Evolutionary conservation across 2,329 filamentous ascomycete genomes (phyloP), one percentile per base, ranked within the genome.

Genomic region (Lasiodiplodia citricola): DNA sequence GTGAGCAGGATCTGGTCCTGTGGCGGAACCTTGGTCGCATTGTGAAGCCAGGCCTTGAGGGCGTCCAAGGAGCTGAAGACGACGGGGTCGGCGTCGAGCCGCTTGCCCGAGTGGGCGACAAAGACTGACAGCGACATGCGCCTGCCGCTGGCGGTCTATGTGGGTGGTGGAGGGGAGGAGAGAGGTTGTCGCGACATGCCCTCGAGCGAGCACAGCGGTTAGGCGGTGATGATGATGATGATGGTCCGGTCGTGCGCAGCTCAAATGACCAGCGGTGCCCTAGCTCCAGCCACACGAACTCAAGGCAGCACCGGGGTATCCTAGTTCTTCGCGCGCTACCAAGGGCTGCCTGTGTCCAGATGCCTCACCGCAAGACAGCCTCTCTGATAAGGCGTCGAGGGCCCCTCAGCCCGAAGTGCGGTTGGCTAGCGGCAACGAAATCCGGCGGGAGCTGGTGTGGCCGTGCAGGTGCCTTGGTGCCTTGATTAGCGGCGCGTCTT

Each of bases 91-190:
- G 92, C 87, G 80, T 90, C 87, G 78, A 97, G 87, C 83, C 91
- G 91, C 86, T 93, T 91, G 85, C 95, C 95, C 82, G 92, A 94
- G 84, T 97, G 94, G 87, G 93, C 94, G 79, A 97, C 91, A 85
- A 93, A 92, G 82, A 97, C 90, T 84, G 93, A 90, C 80, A 95
- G 88, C 84, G 92, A 92, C 93, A 97, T 97, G 82, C 85, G 87
- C 83, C 75, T 64, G 35, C 37, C 67, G 51, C 38, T 35, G 55
- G 55, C 31, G 37, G 55, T 58, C 65, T 57, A 50, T 52, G 47
- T 47, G 55, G 54, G 55, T 60, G 31, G 65, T 58, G 44, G 28
- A 28, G 28, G 44, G 28, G 31, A 60, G 41, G 25, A 21, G 65
- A 41, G 65, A n/a, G 21, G 56, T 60, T 25, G 41, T 31, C 44